Evolutionary conservation across 2,329 filamentous ascomycete species (phyloP).

Genomic region (Fusarium sp.): DNA sequence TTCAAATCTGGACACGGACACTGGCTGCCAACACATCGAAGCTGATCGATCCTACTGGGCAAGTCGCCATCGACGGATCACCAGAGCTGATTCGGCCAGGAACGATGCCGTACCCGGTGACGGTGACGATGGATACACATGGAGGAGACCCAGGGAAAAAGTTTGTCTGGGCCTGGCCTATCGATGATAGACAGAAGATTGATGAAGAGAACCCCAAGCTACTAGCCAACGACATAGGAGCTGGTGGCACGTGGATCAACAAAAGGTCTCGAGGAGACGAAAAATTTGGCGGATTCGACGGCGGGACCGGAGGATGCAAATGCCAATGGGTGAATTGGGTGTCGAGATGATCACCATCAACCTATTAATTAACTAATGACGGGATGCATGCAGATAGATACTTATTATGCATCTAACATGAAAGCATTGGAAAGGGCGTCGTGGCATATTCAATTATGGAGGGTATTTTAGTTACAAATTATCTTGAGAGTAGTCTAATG

Average conservation of each 20-base stretch:
- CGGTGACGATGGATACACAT: slow-evolving; percentile 70
- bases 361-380: slow-evolving; percentile 25
- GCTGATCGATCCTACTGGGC: slow-evolving; percentile 45
- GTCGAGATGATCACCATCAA: slow-evolving; percentile 13
- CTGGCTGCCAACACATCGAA: slow-evolving; percentile 57
- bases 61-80: slow-evolving; percentile 42
- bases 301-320: slow-evolving; percentile 70
- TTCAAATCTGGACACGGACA: slow-evolving; percentile 72
- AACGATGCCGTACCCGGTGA: slow-evolving; percentile 72
- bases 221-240: slow-evolving; percentile 60
- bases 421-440: slow-evolving; percentile 31
- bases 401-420: slow-evolving; percentile 14
- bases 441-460: background rate
- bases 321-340: slow-evolving; percentile 70
- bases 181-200: slow-evolving; percentile 60
- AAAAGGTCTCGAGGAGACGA: slow-evolving; percentile 55
- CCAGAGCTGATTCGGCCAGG: slow-evolving; percentile 58
- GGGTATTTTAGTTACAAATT: background rate
- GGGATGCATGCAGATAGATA: background rate
- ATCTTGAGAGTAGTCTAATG: background rate
- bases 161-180: slow-evolving; percentile 63
- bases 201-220: slow-evolving; percentile 55
- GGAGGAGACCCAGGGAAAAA: slow-evolving; percentile 66
- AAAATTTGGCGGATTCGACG: slow-evolving; percentile 69
- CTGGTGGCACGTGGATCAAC: slow-evolving; percentile 65